phyloP scores from a whole-genome alignment of 106 monocot species.

The Vanilla planifolia region DNA sequence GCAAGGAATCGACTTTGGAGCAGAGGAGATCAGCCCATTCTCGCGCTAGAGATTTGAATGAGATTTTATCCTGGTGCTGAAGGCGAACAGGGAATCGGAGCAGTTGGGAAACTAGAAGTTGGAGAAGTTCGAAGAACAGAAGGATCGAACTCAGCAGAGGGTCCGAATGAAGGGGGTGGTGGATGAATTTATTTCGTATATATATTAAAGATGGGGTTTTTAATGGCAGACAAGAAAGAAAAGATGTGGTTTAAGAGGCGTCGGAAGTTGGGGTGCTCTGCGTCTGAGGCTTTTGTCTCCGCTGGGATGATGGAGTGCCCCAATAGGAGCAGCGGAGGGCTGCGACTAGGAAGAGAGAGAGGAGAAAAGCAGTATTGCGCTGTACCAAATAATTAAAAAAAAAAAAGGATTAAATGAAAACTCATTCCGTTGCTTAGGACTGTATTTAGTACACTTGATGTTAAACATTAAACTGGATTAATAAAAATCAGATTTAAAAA shows the following conservation, averaged over 20 bases:
- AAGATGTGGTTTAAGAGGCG: constrained; percentile 2
- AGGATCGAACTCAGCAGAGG: background rate
- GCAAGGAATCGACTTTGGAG: constrained; percentile 7
- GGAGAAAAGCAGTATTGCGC: too few species aligned
- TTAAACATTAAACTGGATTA: too few species aligned
- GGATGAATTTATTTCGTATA: background rate
- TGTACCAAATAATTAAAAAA: too few species aligned
- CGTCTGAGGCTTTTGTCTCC: constrained; percentile 7
- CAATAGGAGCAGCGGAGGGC: background rate
- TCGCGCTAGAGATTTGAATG: background rate
- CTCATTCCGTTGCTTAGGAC: too few species aligned
- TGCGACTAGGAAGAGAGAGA: too few species aligned
- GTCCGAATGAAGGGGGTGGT: background rate
- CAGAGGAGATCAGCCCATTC: constrained; percentile 10
- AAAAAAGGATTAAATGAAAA: too few species aligned
- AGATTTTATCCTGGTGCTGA: background rate
- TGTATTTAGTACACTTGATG: too few species aligned
- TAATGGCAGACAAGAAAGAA: constrained; percentile 16
- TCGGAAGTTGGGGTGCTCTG: constrained; percentile 3
- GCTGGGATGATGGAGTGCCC: background rate
- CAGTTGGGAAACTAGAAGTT: too few species aligned
- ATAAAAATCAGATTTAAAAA: too few species aligned
- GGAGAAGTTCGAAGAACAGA: background rate
- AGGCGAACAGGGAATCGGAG: too few species aligned
- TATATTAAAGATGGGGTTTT: background rate